Percentiles rank a stretch among this genome's conserved stretches.
Conservation (phyloP, 495 filamentous ascomycete species). For the Penicillium goetzii region DNA sequence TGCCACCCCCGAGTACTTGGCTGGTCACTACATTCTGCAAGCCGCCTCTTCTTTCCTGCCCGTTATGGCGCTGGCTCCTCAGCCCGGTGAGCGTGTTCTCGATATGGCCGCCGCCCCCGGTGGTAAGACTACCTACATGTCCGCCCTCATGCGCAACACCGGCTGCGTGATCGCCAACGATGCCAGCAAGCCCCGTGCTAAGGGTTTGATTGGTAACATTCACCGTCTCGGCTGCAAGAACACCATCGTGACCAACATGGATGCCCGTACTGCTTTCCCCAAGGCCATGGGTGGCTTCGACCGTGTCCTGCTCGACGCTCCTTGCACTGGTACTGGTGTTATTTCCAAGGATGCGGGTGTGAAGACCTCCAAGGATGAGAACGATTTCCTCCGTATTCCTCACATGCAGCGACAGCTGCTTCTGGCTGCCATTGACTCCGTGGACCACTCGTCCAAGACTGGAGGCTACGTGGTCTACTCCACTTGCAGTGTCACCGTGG, state of each 20-base stretch:
- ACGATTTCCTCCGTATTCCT: conserved; percentile 87
- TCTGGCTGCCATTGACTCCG: conserved; percentile 90
- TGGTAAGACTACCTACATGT: conserved; percentile 96
- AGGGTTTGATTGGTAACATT: conserved; percentile 97
- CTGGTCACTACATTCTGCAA: conserved; percentile 97
- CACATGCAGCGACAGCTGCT: conserved; percentile 94
- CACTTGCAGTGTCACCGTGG: conserved; percentile 87
- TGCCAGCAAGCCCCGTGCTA: conserved; percentile 87
- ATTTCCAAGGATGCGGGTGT: conserved; percentile 94
- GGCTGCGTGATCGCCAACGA: conserved; percentile 97
- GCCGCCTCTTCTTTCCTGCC: conserved; percentile 96
- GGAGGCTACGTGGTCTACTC: conserved; percentile 96
- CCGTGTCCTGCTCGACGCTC: conserved; percentile 77
- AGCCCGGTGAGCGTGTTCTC: conserved; percentile 87
- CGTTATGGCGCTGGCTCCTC: conserved; percentile 94
- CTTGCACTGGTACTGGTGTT: conserved; percentile 83
- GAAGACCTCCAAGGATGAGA: conserved; percentile 96
- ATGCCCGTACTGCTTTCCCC: conserved; percentile 84
- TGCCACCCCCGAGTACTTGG: conserved; percentile 95
- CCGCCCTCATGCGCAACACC: conserved; percentile 97
- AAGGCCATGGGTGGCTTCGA: conserved; percentile 95
- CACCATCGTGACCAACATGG: conserved; percentile 91
- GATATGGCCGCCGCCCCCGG: conserved; percentile 98
- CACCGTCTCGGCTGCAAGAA: conserved; percentile 94
- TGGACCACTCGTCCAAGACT: conserved; percentile 81